These are phyloP conservation scores for Colletotrichum scovillei DNA, from an alignment of 2,329 filamentous ascomycete species.

Conservation along the genomic window DNA sequence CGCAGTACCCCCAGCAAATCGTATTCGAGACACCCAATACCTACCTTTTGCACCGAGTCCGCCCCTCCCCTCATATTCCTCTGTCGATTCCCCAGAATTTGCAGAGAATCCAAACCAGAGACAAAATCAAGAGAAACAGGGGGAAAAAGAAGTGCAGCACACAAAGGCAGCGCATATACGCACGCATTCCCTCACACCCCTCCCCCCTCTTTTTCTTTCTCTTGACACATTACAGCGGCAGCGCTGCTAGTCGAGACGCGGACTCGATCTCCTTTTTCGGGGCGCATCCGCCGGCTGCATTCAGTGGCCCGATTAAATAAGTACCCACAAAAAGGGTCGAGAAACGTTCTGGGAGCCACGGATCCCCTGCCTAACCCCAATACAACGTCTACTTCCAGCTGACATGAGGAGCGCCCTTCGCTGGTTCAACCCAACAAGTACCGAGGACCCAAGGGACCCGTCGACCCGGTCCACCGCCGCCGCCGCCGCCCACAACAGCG, in stretches of 20 bases:
- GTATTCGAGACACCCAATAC: background rate
- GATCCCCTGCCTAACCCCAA: conserved; percentile 34
- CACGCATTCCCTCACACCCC: background rate
- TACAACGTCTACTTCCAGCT: conserved; percentile 36
- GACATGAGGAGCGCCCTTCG: conserved; percentile 38
- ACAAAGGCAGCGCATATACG: background rate
- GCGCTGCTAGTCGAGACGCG: conserved; percentile 32
- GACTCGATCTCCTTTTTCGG: conserved; percentile 37
- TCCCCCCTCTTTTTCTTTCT: background rate
- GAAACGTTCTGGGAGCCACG: conserved; percentile 36
- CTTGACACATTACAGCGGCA: conserved; percentile 18
- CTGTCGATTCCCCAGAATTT: background rate
- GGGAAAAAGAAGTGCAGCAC: background rate
- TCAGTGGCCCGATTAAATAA: conserved; percentile 36
- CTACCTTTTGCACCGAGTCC: background rate
- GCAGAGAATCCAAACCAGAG: background rate
- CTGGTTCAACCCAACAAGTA: conserved; percentile 38
- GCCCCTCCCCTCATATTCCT: background rate
- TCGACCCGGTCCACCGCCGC: conserved; percentile 38
- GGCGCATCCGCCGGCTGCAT: conserved; percentile 32
- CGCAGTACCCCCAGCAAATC: background rate
- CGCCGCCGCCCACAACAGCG: conserved; percentile 36
- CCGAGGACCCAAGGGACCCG: conserved; percentile 38
- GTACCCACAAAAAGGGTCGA: conserved; percentile 37
- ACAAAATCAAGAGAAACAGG: background rate